A percentile compares a stretch with the other conserved stretches of the same genome.
These are phyloP conservation scores for Ogataea degrootiae DNA, from an alignment of 805 yeast species.

Conservation along the genomic window DNA sequence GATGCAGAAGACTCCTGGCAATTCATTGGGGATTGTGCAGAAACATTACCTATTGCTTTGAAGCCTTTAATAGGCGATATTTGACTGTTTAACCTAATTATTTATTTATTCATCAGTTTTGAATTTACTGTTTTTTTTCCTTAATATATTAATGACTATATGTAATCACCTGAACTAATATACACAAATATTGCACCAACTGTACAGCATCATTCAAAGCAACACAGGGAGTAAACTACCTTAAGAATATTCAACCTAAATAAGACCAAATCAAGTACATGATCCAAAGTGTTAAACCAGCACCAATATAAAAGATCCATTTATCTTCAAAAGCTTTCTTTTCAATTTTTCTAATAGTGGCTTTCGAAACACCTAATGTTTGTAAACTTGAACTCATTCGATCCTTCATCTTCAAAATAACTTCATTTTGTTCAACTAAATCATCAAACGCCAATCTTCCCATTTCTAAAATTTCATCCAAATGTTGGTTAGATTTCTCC, in stretches of 20 bases:
- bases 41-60: constrained; percentile 61
- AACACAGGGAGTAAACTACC: too few species aligned
- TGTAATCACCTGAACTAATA: neutral
- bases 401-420: constrained; percentile 56
- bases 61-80: constrained; percentile 37
- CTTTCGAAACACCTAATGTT: constrained; percentile 82
- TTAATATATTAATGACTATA: neutral
- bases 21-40: constrained; percentile 76
- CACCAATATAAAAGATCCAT: constrained; percentile 77
- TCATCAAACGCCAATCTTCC: constrained; percentile 84
- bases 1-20: constrained; percentile 51
- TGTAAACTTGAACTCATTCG: constrained; percentile 63
- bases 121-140: neutral
- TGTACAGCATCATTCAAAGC: neutral
- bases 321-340: constrained; percentile 82
- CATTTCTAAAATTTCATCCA: constrained; percentile 87
- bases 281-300: constrained; percentile 52
- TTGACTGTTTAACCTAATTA: neutral
- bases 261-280: constrained; percentile 66
- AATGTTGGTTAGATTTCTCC: constrained; percentile 67
- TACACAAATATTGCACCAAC: neutral
- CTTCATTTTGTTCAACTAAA: constrained; percentile 76
- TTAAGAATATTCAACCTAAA: constrained; percentile 39
- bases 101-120: constrained; percentile 1
- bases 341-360: constrained; percentile 76